Evolutionary conservation across 768 basidiomycete species (phyloP), one percentile per base, ranked within the genome.

Genomic region (Pulveroboletus sp.): DNA sequence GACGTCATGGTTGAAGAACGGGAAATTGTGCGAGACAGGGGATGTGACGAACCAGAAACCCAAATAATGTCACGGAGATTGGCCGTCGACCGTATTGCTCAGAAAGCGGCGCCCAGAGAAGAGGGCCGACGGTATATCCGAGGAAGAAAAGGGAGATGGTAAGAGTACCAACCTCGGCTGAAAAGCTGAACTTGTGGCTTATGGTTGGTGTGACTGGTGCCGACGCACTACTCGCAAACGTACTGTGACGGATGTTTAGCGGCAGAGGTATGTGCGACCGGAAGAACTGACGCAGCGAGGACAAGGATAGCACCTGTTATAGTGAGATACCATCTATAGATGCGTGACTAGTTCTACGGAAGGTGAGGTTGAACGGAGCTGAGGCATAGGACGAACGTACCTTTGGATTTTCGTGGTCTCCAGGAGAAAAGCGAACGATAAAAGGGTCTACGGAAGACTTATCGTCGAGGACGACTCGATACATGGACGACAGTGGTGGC

Each of bases 101-200:
- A 2, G 70, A 81, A 30, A 82, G 62, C 3, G 80, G 81, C 0
- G 73, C 81, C 81, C 80, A 86, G 5, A 81, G 40, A 7, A 82
- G 62, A 3, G 82, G 82, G 0, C 83, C 83, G 18, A 83, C 72
- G 53, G 77, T 80, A 57, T 83, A 85, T n/a, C 84, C 84, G n/a
- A 73, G 73, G 13, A 86, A 76, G 62, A 84, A 86, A 5, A 86
- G 72, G 2, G 84, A 77, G 30, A 85, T 73, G 0, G 76, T 77
- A 41, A 85, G 71, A 8, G 72, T 74, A 6, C 70, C 80, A 24
- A 81, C 72, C 59, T 78, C 81, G 28, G 67, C 17, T 6, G 76
- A 74, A 59, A 84, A 72, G 9, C 68, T 54, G 53, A 83, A 83
- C 31, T 78, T 63, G 8, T 71, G 48, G 54, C 70, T 71, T 33